Base-by-base conservation (phyloP, 164 flowering plant genomes). In the Sextonia rubra region DNA sequence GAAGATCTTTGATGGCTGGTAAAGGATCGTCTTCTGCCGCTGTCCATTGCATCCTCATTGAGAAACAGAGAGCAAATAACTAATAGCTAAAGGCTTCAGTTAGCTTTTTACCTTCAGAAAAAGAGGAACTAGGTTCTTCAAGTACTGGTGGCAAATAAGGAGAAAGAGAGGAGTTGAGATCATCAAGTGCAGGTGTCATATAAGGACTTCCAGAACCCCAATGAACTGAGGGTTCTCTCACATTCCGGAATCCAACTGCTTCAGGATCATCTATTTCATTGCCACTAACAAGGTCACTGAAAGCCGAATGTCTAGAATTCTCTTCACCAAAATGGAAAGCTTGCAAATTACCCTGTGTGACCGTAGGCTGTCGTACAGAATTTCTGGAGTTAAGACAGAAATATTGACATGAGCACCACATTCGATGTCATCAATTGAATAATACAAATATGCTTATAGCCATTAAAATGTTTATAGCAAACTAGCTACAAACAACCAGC, bases 11-110 rank as follows among this genome's bases (percentile, higher is more conserved):
- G 71, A 95, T 90, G 47, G 87, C 94, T 49, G 99, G 99, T 63
- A 91, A 80, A 64, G 94, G 91, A 80, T 93, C 99, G 74, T 91
- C 98, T 77, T 95, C 99, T 73, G 92, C 97, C 74, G 91, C 98
- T 87, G 85, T 71, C 81, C 22, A 71, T 72, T 25, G 66, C 48
- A 77, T 72, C 27, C 27, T 22, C 64, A 63, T 64, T 63, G 48
- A 71, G 61, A 23, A 48, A 49, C 44, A 48, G 47, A 47, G 60
- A 60, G 64, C 1, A 55, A 47, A 72, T 17, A 27, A 64, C 5
- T 64, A 29, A 64, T 14, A 64, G 29, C 30, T 27, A 6, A 29
- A 64, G 44, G 27, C n/a, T 18, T 64, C 67, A 64, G 67, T 29
- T 30, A 12, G 60, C 22, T 61, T 64, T 47, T 78, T 69, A 91